Conservation (phyloP, 2,329 filamentous ascomycete genomes). For the Xylaria digitata region DNA sequence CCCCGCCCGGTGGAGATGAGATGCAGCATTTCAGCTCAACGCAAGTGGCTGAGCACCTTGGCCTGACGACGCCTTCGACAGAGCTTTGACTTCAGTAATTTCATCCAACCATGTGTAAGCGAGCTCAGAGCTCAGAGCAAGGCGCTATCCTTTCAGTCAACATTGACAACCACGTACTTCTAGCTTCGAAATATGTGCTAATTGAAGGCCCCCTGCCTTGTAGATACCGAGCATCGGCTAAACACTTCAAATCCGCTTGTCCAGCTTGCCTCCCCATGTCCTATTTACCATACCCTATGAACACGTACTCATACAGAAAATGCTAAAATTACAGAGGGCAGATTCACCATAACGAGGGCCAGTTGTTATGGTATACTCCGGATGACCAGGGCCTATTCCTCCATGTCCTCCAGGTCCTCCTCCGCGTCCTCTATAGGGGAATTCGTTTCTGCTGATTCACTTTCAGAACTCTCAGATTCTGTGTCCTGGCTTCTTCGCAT, state of each 20-base stretch:
- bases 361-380: neutral
- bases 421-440: constrained; percentile 31
- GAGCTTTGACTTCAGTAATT: neutral
- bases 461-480: constrained; percentile 29
- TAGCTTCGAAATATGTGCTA: neutral
- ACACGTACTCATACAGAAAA: neutral
- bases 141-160: neutral
- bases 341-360: neutral
- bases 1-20: constrained; percentile 25
- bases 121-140: no score
- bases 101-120: neutral
- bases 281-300: constrained; percentile 2
- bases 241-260: neutral
- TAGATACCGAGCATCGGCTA: constrained; percentile 3
- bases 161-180: neutral
- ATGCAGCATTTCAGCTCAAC: constrained; percentile 29
- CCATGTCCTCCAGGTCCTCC: constrained; percentile 26
- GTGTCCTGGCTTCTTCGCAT: constrained; percentile 45
- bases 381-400: constrained; percentile 1
- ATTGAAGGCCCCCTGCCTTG: neutral
- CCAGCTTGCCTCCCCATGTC: neutral
- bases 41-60: constrained; percentile 31
- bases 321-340: neutral
- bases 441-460: constrained; percentile 28
- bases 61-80: constrained; percentile 9